Evolutionary conservation across 148 eudicot genomes (phyloP), one percentile per base, ranked within the genome.

Genomic region (Talinum fruticosum): DNA sequence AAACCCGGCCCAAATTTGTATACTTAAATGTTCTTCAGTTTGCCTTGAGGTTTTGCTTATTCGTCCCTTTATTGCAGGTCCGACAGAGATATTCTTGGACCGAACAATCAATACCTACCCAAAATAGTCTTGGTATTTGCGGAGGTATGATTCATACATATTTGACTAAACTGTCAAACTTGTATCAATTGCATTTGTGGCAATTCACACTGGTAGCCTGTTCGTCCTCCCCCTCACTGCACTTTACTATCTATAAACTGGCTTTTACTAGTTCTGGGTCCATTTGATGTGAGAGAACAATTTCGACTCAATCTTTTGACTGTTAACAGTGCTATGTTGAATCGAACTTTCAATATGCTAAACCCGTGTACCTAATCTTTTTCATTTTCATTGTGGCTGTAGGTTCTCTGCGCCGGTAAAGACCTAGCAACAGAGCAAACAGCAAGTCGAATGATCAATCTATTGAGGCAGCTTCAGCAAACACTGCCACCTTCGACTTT

Each of bases 391-490:
- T 66, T 64, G 29, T 29, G 66, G 65, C 41, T 62, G 68, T 41
- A 81, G 88, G 74, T 86, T 38, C 37, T 86, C 34, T 86, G 88
- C 59, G 85, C 85, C 0, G 83, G 85, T 26, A 79, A 86, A 77
- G 86, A 86, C 67, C 84, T 84, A 24, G 88, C 88, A 61, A 79
- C 85, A 8, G 85, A 76, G 81, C 79, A 86, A 76, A 84, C 86
- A 14, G 81, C 79, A 8, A 77, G 79, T 71, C 79, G 85, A 32
- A 86, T 86, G 88, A 74, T 86, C 29, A 86, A 79, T 67, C 72
- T 81, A 28, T 77, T 86, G 80, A 84, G 83, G 74, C 87, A 82
- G 73, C 84, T 86, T 66, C 88, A 82, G 72, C 88, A 82, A 68
- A 86, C 83, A 0, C 72, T 84, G 36, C 83, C 85, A 72, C 89